A percentile compares a stretch with the other conserved stretches of the same genome.
Conservation (phyloP, 1,284 basidiomycete genomes). For the Puccinia polysora region DNA sequence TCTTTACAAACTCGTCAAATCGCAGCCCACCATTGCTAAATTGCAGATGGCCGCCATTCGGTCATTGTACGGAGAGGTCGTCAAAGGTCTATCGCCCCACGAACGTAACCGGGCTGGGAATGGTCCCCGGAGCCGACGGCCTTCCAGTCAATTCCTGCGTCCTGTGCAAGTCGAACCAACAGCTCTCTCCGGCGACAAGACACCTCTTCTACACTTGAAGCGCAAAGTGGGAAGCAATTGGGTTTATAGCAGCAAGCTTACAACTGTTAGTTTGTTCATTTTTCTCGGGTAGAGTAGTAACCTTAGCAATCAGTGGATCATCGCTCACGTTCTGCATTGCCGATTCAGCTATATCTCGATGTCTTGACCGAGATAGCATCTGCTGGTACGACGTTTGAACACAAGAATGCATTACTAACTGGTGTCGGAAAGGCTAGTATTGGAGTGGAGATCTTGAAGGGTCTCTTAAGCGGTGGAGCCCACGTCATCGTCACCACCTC, state of each 20-base stretch:
- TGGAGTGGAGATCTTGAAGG: conserved; percentile 94
- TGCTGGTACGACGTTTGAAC: conserved; percentile 94
- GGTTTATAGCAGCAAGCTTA: conserved; percentile 95
- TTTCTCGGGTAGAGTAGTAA: too few relatives aligned
- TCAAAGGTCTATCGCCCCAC: conserved; percentile 55
- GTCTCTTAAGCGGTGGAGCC: conserved; percentile 88
- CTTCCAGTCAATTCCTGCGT: conserved; percentile 88
- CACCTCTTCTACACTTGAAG: conserved; percentile 92
- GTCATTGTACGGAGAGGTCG: conserved; percentile 90
- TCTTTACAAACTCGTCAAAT: conserved; percentile 94
- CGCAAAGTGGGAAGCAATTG: conserved; percentile 92
- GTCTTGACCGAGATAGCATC: conserved; percentile 96
- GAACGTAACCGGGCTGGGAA: conserved; percentile 46
- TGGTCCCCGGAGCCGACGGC: conserved; percentile 66
- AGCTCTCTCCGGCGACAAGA: conserved; percentile 77
- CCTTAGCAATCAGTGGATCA: too few relatives aligned
- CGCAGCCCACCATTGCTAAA: conserved; percentile 90
- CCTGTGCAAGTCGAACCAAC: conserved; percentile 69
- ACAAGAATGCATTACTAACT: conserved; percentile 95
- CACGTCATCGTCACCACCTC: conserved; percentile 96
- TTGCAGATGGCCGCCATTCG: conserved; percentile 98
- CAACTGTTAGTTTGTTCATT: conserved; percentile 52
- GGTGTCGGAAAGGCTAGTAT: conserved; percentile 97
- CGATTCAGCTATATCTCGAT: conserved; percentile 64
- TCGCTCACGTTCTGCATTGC: conserved; percentile 58